phyloP scores from a whole-genome alignment of 805 yeast genomes.

The Cyberlindnera xishuangbannaensis region DNA sequence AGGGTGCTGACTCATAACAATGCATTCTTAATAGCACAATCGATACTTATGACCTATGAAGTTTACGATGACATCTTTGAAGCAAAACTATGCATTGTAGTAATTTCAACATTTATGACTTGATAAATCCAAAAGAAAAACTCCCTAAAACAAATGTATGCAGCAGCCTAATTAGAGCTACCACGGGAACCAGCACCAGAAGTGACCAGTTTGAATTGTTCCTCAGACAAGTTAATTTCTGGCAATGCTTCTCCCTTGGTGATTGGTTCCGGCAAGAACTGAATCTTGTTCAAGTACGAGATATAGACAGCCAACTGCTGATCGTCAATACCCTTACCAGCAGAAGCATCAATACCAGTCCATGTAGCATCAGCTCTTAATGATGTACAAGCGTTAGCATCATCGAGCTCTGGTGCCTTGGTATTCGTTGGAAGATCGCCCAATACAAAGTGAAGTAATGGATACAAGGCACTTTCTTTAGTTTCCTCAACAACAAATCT shows the following conservation, averaged over 20 bases:
- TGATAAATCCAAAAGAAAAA: no score
- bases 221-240: conserved; percentile 44
- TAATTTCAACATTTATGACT: no score
- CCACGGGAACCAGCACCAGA: conserved; percentile 75
- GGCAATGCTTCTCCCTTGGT: conserved; percentile 48
- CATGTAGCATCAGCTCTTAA: conserved; percentile 54
- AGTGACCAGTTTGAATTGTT: conserved; percentile 50
- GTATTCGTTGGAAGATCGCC: conserved; percentile 89
- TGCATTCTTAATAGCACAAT: no score
- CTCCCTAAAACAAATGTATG: background rate
- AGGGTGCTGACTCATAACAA: background rate
- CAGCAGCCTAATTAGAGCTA: conserved; percentile 36
- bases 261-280: conserved; percentile 68
- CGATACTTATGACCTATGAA: no score
- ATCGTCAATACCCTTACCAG: conserved; percentile 70
- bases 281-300: conserved; percentile 72
- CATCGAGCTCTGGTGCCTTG: conserved; percentile 94
- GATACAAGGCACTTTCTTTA: conserved; percentile 83
- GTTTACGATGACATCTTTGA: no score
- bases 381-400: conserved; percentile 68
- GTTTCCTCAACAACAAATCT: conserved; percentile 66
- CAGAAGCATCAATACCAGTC: conserved; percentile 61
- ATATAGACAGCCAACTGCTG: conserved; percentile 70
- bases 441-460: conserved; percentile 88
- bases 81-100: no score